These are phyloP conservation scores for fission yeast (Schizosaccharomyces pombe) DNA, from an alignment of 805 yeast species.

Conservation along the genomic window ASM294v3 CU329670.1:5011501-5012000, in stretches of 20 bases:
- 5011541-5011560: too few species aligned
- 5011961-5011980: constrained; percentile 55
- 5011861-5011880: constrained; percentile 10
- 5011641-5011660: not conserved
- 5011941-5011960: constrained; percentile 9
- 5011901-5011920: constrained; percentile 8
- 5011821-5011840: constrained; percentile 14
- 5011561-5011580: too few species aligned
- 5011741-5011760: not conserved
- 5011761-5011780: not conserved
- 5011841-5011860: constrained; percentile 16
- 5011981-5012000: constrained; percentile 59
- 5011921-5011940: constrained; percentile 13
- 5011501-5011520: too few species aligned
- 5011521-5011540: too few species aligned
- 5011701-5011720: not conserved
- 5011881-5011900: not conserved
- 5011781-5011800: not conserved
- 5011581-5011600: too few species aligned
- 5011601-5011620: too few species aligned
- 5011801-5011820: constrained; percentile 1
- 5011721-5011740: not conserved
- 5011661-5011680: not conserved
- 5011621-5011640: too few species aligned
- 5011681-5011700: not conserved